A percentile compares a stretch with the other conserved stretches of the same genome.
Conservation (phyloP, 129 eudicot genomes). For the Flaveria trinervia region DNA sequence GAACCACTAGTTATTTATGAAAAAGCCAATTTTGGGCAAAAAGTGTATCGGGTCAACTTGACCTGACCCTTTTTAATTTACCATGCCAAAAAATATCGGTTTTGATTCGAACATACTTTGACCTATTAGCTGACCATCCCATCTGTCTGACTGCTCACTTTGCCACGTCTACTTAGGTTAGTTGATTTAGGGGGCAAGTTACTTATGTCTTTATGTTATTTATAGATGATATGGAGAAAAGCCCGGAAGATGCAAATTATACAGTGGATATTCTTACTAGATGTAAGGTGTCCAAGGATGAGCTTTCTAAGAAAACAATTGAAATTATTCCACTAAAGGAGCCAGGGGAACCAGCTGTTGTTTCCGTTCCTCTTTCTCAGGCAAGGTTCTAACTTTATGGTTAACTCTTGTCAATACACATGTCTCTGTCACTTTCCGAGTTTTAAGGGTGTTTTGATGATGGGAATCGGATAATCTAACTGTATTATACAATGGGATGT, state of each 20-base stretch:
- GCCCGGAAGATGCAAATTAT: constrained; percentile 91
- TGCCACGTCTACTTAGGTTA: neutral
- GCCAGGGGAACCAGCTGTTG: constrained; percentile 87
- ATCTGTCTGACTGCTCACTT: neutral
- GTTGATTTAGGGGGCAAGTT: constrained; percentile 8
- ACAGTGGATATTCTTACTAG: constrained; percentile 82
- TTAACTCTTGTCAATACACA: constrained; percentile 9
- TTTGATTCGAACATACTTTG: neutral
- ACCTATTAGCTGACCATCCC: neutral
- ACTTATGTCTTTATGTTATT: constrained; percentile 15
- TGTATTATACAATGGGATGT: constrained; percentile 4
- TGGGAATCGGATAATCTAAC: neutral
- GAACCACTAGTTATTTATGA: neutral
- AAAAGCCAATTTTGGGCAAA: neutral
- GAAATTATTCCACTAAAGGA: constrained; percentile 73
- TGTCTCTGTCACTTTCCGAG: neutral
- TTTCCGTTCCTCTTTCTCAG: constrained; percentile 87
- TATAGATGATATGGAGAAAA: constrained; percentile 80
- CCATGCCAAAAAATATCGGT: neutral
- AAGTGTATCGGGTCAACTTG: neutral
- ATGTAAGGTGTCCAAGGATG: constrained; percentile 72
- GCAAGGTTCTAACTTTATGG: constrained; percentile 34
- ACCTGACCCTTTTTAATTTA: neutral
- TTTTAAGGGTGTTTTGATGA: constrained; percentile 10
- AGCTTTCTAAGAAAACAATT: constrained; percentile 58